Percentiles rank a stretch among this genome's conserved stretches.
Evolutionary conservation across 2,329 filamentous ascomycete species (phyloP).

Genomic region (Pseudogymnoascus sp.): DNA sequence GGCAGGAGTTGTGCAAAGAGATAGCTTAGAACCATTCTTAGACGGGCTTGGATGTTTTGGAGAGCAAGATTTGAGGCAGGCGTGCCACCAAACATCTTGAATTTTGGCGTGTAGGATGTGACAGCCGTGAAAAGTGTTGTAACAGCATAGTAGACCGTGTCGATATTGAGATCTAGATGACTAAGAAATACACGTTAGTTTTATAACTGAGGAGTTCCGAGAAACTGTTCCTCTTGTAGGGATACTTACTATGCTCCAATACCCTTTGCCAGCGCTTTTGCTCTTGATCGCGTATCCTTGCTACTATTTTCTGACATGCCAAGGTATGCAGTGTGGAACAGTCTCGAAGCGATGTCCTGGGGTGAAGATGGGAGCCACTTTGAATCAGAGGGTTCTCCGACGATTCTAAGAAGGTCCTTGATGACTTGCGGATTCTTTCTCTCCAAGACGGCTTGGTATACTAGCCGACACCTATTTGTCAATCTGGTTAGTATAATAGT

Average conservation of each 20-base stretch:
- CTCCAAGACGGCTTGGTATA: conserved; percentile 44
- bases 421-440: conserved; percentile 47
- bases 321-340: conserved; percentile 64
- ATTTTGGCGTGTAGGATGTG: conserved; percentile 55
- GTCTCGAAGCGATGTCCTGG: conserved; percentile 49
- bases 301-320: conserved; percentile 62
- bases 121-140: conserved; percentile 52
- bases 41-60: conserved; percentile 59
- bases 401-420: conserved; percentile 43
- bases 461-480: conserved; percentile 39
- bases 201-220: not conserved
- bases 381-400: conserved; percentile 39
- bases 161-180: conserved; percentile 69
- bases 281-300: conserved; percentile 59
- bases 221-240: not conserved
- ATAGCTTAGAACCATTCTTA: conserved; percentile 60
- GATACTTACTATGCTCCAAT: conserved; percentile 55
- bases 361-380: conserved; percentile 35
- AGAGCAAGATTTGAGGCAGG: conserved; percentile 44
- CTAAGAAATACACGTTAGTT: not conserved
- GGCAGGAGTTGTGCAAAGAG: conserved; percentile 57
- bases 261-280: conserved; percentile 50
- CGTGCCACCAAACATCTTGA: conserved; percentile 53
- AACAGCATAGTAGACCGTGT: conserved; percentile 55
- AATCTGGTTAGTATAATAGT: not conserved